Evolutionary conservation across 2,329 filamentous ascomycete genomes (phyloP), one percentile per base, ranked within the genome.

Genomic region (Microcyclosporella mali): DNA sequence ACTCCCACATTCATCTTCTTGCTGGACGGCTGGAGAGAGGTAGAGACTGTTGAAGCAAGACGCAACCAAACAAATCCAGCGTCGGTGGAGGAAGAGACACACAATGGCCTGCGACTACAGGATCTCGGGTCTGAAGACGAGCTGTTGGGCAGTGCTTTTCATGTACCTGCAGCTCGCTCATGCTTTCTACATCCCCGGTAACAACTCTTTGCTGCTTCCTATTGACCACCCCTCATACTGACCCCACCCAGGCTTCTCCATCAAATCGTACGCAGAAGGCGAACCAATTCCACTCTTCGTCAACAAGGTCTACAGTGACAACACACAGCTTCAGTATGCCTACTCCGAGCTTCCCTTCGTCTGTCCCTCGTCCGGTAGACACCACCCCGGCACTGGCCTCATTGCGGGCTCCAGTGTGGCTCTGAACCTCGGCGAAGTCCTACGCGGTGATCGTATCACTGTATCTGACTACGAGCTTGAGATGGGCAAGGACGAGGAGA

Each of bases 291-390:
- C 88, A 1, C 73, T 95, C n/a, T 80, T 90, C 43, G 85, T 92
- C 52, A 94, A 94, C 70, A 94, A 94, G 65, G 82, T 89, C 56
- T 94, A 89, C 66, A 94, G 87, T 42, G 88, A 94, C 66, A 82
- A 85, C 57, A 92, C 85, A 6, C 84, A 92, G 63, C 71, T 94
- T n/a, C 87, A 94, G 64, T 94, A 88, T 77, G 87, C 87, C 54
- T 94, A 90, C 70, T 85, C 84, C 63, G 85, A 92, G 56, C 79
- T 94, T 1, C 87, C 88, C 6, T 94, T 94, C 63, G 84, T 90
- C 41, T 94, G 87, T 59, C 84, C 85, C 9, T 84, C 85, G 1
- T 85, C 81, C 7, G 85, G 85, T 37, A 73, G 78, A 49, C 74
- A 71, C 50, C 78, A 79, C 53, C 73, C 76, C 39, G 83, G 82